These are phyloP conservation scores for Heritiera fomes DNA, from an alignment of 345 rosid genomes.

Conservation along the genomic window DNA sequence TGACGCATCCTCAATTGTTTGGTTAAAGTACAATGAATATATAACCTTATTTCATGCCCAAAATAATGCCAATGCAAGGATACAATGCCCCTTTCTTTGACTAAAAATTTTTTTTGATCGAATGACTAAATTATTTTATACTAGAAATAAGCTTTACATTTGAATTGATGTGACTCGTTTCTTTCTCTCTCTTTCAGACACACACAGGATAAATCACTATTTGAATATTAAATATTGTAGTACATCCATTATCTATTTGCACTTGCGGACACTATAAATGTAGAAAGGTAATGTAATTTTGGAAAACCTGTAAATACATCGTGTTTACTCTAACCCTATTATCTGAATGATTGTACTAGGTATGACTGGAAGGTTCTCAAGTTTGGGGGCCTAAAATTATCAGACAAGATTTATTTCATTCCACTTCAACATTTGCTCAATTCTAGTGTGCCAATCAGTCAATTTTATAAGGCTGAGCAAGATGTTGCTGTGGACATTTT, in stretches of 20 bases:
- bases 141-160: background rate
- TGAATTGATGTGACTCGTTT: conserved; percentile 5
- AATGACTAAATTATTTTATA: background rate
- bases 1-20: background rate
- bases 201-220: too few species aligned
- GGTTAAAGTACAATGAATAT: background rate
- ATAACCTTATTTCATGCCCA: background rate
- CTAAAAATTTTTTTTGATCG: background rate
- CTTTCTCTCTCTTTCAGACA: background rate
- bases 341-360: background rate
- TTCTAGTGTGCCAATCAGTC: conserved; percentile 1
- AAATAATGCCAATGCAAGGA: background rate
- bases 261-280: background rate
- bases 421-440: conserved; percentile 12
- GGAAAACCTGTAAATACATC: background rate
- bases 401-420: conserved; percentile 2
- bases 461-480: too few species aligned
- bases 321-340: background rate
- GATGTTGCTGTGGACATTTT: too few species aligned
- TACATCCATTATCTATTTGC: background rate
- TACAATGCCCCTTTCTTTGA: background rate
- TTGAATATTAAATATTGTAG: too few species aligned
- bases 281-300: background rate
- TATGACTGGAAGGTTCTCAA: conserved; percentile 6
- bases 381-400: background rate